These are phyloP conservation scores for Penicillium sp. DNA, from an alignment of 2,329 filamentous ascomycete species.

Conservation along the genomic window DNA sequence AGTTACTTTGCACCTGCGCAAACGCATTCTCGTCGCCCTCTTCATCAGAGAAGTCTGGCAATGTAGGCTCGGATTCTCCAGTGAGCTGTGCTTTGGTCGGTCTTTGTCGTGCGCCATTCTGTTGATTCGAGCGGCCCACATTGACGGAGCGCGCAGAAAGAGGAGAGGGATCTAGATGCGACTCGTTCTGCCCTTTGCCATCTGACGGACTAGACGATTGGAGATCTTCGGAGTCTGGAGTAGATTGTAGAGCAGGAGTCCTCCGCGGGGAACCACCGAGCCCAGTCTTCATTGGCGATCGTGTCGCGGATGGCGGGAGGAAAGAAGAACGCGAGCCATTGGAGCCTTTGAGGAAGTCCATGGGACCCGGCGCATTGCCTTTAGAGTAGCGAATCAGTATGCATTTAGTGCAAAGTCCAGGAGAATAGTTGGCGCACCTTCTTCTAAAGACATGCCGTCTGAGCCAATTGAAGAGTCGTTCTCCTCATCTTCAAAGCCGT, in stretches of 20 bases:
- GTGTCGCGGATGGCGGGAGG: conserved; percentile 43
- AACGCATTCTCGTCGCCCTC: conserved; percentile 37
- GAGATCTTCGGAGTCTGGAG: conserved; percentile 36
- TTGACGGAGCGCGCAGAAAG: conserved; percentile 39
- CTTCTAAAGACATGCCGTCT: conserved; percentile 63
- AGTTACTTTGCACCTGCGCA: conserved; percentile 27
- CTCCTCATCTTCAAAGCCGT: conserved; percentile 32
- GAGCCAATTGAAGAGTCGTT: conserved; percentile 54
- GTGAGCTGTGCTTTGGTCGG: conserved; percentile 19
- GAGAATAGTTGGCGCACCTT: conserved; percentile 51
- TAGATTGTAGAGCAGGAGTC: conserved; percentile 45
- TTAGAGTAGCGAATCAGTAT: conserved; percentile 11
- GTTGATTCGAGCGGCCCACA: conserved; percentile 29
- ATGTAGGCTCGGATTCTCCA: conserved; percentile 26
- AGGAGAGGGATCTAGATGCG: conserved; percentile 35
- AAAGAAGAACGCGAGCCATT: conserved; percentile 37
- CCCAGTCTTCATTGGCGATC: conserved; percentile 49
- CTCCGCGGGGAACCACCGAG: conserved; percentile 45
- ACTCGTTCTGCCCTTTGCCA: conserved; percentile 29
- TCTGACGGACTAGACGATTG: conserved; percentile 44
- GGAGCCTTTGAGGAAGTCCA: conserved; percentile 41
- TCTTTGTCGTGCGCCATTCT: conserved; percentile 25
- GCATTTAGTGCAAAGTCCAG: not conserved
- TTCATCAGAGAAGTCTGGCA: conserved; percentile 38
- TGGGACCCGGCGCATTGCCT: conserved; percentile 46